phyloP scores from a whole-genome alignment of 2,329 filamentous ascomycete species.

The Beauveria australis region DNA sequence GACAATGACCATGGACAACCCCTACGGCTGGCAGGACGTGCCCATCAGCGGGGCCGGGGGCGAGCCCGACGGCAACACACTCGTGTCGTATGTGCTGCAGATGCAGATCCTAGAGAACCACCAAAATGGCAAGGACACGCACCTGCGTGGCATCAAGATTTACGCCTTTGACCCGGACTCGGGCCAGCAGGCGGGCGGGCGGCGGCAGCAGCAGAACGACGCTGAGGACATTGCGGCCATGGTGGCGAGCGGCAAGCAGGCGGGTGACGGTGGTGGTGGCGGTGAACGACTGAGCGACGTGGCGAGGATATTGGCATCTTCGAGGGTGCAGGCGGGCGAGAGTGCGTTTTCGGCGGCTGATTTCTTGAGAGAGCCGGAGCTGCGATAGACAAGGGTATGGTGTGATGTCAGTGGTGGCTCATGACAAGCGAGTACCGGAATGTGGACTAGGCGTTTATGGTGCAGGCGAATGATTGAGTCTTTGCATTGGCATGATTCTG shows the following conservation, averaged over 20 bases:
- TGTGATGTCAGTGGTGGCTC: background rate
- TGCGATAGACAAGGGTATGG: slow-evolving; percentile 22
- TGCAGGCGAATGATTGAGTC: background rate
- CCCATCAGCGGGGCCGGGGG: slow-evolving; percentile 48
- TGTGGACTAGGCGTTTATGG: background rate
- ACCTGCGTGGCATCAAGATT: slow-evolving; percentile 85
- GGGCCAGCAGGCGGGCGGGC: slow-evolving; percentile 21
- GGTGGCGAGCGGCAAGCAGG: background rate
- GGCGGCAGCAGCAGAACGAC: slow-evolving; percentile 23
- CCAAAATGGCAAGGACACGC: slow-evolving; percentile 99
- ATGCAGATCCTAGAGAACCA: slow-evolving; percentile 92
- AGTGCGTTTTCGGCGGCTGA: slow-evolving; percentile 29
- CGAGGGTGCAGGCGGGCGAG: slow-evolving; percentile 26
- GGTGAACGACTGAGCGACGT: slow-evolving; percentile 20
- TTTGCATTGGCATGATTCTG: background rate
- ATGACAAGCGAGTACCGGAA: background rate
- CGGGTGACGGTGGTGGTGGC: background rate
- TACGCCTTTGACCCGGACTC: slow-evolving; percentile 52
- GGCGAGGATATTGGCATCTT: slow-evolving; percentile 19
- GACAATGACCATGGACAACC: slow-evolving; percentile 67
- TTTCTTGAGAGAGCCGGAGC: slow-evolving; percentile 35
- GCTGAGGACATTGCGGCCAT: slow-evolving; percentile 10
- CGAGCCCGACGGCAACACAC: slow-evolving; percentile 59
- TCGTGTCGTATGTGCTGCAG: slow-evolving; percentile 84
- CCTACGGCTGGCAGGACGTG: slow-evolving; percentile 86